Base-by-base conservation (phyloP, 2,329 filamentous ascomycete species). In the Zopfia rhizophila region DNA sequence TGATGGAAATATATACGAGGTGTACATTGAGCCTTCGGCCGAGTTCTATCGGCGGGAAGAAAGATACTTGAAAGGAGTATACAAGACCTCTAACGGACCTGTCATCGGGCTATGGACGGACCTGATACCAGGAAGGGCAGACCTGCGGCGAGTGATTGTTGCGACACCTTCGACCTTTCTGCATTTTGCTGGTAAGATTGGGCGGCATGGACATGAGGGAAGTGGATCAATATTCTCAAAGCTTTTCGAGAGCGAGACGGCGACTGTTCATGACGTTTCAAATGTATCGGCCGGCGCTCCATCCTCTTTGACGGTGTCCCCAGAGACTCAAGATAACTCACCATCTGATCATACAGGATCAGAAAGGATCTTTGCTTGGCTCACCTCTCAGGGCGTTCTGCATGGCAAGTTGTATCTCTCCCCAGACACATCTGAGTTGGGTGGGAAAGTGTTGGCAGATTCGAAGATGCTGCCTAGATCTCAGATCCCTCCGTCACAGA, bases 31-130 rank as follows among this genome's bases (percentile, higher is more conserved):
- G 72, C 91, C 91, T 3, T 89, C 91, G 11, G 91, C 88, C 36
- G 94, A 97, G 69, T 97, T 97, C 74, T 97, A 97, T 73, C 84
- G 91, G 58, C 89, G 93, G 66, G 92, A 97, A 72, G 94, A 99
- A 70, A 91, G 91, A 72, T 96, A 96, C 32, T 75, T 96, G 49
- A 93, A 93, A 70, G 83, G 81, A 24, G 81, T 99, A 14, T 91
- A 92, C 69, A 92, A 88, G 66, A 82, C 91, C 6, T 83, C 87
- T 1, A 91, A 96, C 69, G 90, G 88, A 0, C 85, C 92, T 0
- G 83, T 97, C 24, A 90, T 89, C 1, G 94, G 94, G 1, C 68
- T 97, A 12, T 96, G 90, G 85, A 87, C 88, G 7, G 93, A 97
- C 62, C 78, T 82, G 25, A 75, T 96, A 27, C 76, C 78, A 25